Base-by-base conservation (phyloP, 176 grass and related monocot genomes). In the Rhynchospora pubera region DNA sequence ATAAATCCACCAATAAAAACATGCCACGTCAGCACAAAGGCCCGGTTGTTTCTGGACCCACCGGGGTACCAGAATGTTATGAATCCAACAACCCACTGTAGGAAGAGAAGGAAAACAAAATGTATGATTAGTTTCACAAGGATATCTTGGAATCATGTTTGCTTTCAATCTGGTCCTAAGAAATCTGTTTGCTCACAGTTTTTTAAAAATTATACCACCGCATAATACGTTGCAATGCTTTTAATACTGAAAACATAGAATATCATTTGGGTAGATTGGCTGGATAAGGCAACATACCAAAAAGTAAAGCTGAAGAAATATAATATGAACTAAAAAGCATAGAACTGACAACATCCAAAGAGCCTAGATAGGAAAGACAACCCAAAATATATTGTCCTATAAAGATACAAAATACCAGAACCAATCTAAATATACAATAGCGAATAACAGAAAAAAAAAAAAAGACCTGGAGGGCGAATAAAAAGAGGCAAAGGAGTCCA, bases 1-100 rank as follows among this genome's bases (percentile, higher is more conserved):
- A 99, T 92, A 62, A 88, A 95, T 84, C 83, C 46, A 50, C 92
- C 92, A 51, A 91, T 85, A 83, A 95, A 99, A 21, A 91, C 96
- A 73, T 99, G 96, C 92, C 91, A 95, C 9, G 91, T 91, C 63
- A 95, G 91, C 44, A 99, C 81, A 75, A 83, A 84, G 9, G 87
- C 87, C 84, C 92, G 84, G 28, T 83, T 68, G 79, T 79, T 91
- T 88, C 89, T 99, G 22, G 96, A 93, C 77, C 93, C 96, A 82
- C 96, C 93, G 22, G 96, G 96, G 80, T 99, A 99, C 92, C 91
- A 99, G 75, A 95, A 99, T 18, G 93, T 99, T 75, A 69, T 77
- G 86, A 93, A 95, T 42, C 92, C 96, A 87, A 83, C 47, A 76
- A 84, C 84, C 92, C 96, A 99, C 93, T 95, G 83, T 62, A 84